Evolutionary conservation across 2,329 filamentous ascomycete species (phyloP), one percentile per base, ranked within the genome.

Genomic region (Stachybotrys echinatus): DNA sequence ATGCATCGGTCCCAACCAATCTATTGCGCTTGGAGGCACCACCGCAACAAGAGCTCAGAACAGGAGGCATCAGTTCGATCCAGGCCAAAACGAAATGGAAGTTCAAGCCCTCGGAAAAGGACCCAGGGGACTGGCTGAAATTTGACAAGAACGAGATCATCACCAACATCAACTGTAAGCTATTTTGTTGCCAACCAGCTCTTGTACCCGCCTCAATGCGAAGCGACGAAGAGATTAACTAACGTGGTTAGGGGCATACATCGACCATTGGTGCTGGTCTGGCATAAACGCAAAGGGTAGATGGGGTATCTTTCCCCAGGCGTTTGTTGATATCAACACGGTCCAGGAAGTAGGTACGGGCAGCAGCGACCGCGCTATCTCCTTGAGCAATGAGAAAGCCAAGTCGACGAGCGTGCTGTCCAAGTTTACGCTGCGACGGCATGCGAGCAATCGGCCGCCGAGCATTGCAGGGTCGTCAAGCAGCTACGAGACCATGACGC

Each of bases 131-230:
- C 12, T 83, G 79, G 79, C 66, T 83, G n/a, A 74, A 69, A 54
- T 80, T 88, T 59, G 83, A 85, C 23, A 85, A 84, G 61, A 81
- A 81, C 19, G 85, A 88, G 54, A 72, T 76, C 3, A 85, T 87
- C 17, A 82, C 75, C 55, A 89, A 85, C 66, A 89, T 81, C 21
- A 69, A 67, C 48, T 80, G 77, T 77, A 60, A 70, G 76, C 72
- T 31, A 6, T 17, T 10, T n/a, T n/a, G n/a, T n/a, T n/a, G n/a
- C n/a, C n/a, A n/a, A n/a, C n/a, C n/a, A n/a, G n/a, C n/a, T n/a
- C n/a, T n/a, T n/a, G n/a, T n/a, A n/a, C n/a, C n/a, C n/a, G n/a
- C n/a, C n/a, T n/a, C n/a, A n/a, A n/a, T n/a, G n/a, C n/a, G n/a
- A n/a, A n/a, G n/a, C n/a, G n/a, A n/a, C n/a, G n/a, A n/a, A n/a